phyloP scores from a whole-genome alignment of 73 alveolate genomes.

The Symbiodinium natans region DNA sequence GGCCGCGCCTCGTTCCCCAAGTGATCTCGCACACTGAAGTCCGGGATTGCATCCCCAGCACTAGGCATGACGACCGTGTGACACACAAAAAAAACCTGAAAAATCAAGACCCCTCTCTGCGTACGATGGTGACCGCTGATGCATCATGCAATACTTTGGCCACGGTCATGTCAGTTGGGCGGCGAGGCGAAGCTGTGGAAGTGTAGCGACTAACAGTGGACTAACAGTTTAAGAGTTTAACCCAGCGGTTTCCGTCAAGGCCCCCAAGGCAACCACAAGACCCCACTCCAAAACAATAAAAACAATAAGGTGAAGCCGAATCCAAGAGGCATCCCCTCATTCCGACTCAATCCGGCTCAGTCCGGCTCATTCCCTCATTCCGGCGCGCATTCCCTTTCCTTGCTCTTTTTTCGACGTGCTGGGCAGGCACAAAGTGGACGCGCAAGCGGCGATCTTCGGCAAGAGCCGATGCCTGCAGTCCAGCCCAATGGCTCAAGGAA shows the following conservation, averaged over 20 bases:
- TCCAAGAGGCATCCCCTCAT: no score
- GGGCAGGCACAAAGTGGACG: conserved; percentile 60
- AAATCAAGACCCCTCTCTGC: neutral
- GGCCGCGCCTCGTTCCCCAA: conserved; percentile 24
- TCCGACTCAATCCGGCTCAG: no score
- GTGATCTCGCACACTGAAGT: conserved; percentile 62
- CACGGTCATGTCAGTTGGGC: neutral
- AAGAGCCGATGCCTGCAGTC: conserved; percentile 44
- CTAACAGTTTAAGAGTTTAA: no score
- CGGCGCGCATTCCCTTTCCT: no score
- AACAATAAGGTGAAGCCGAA: no score
- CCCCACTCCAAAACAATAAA: no score
- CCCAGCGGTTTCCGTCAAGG: neutral
- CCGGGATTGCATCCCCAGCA: conserved; percentile 66
- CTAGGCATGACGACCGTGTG: conserved; percentile 37
- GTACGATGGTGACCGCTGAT: neutral
- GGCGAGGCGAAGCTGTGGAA: neutral
- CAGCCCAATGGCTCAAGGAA: neutral
- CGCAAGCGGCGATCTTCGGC: conserved; percentile 60
- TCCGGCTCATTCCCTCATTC: no score
- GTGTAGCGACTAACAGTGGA: neutral
- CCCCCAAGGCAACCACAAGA: no score
- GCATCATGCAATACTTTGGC: neutral
- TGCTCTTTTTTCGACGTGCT: neutral
- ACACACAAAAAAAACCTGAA: neutral